Evolutionary conservation across 768 basidiomycete genomes (phyloP), one percentile per base, ranked within the genome.

Genomic region (Brasilioporus rufonigricans): DNA sequence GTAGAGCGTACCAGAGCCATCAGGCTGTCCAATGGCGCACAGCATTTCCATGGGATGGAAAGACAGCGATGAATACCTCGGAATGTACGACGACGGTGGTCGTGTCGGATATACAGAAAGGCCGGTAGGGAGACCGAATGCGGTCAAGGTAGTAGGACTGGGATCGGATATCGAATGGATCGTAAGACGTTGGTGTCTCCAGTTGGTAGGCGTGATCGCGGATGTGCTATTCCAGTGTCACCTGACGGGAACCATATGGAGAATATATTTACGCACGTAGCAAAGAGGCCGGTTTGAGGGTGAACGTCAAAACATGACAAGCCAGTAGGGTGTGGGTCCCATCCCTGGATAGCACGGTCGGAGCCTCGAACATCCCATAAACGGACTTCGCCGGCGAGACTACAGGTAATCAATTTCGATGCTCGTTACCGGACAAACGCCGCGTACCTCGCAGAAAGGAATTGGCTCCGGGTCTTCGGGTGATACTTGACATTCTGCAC

Each of bases 11-110:
- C 82, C 76, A 55, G 74, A 64, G 1, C 91, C 90, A 67, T 93
- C 90, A 47, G 86, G 80, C 41, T 81, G 80, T 10, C 90, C 90
- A 16, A 86, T 67, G 18, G 83, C 88, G 62, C 84, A 89, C 59
- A 93, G 68, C 92, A 93, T 93, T 69, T 94, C 89, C 57, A 83
- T 78, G 13, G 92, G 91, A 66, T 94, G 92, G 78, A 93, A 94
- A 2, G 79, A 76, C 47, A 93, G 72, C 29, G 87, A 85, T 41
- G 82, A 85, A 53, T 72, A 74, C 57, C 84, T 75, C 40, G 84
- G 83, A 52, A 86, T 84, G 64, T 77, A 86, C 10, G 81, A 74
- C 24, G 82, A 84, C 8, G 82, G 80, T 8, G 74, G 74, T 44
- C 84, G 78, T n/a, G 79, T 69, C n/a, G 84, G 83, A 46, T 78